Percentiles rank a stretch among this genome's conserved stretches.
Evolutionary conservation across 768 basidiomycete species (phyloP).

Genomic region (Lentinula sp.): DNA sequence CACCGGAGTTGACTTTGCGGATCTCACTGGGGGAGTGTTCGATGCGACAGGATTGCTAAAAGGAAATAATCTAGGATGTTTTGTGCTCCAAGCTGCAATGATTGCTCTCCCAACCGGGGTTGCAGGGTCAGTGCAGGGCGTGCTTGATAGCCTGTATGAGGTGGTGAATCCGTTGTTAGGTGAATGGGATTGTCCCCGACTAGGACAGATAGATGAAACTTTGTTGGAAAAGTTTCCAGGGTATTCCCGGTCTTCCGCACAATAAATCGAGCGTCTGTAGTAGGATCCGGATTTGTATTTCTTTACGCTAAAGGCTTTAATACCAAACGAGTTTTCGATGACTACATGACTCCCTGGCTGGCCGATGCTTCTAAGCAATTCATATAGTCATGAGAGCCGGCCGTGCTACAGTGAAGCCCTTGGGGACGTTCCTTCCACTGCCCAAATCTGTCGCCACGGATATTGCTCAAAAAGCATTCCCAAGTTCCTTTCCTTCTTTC

Average conservation of each 20-base stretch:
- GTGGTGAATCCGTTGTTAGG: background rate
- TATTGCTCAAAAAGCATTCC: no score
- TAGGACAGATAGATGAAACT: background rate
- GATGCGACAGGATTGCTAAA: background rate
- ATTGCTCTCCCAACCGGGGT: background rate
- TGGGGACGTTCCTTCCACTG: no score
- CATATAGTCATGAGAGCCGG: no score
- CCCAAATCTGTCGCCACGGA: no score
- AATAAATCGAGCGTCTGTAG: background rate
- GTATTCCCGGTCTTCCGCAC: background rate
- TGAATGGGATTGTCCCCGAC: background rate
- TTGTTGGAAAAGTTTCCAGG: background rate
- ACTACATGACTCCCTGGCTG: no score
- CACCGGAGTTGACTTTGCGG: background rate
- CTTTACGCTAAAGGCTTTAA: no score
- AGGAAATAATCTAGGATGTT: background rate
- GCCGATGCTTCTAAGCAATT: background rate
- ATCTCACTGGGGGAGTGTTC: slow-evolving; percentile 4
- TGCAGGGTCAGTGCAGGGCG: background rate
- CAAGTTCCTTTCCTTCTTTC: no score
- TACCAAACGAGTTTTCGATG: no score
- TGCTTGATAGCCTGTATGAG: background rate
- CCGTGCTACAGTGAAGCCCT: background rate
- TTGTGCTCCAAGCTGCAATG: background rate
- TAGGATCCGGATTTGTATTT: no score